Conservation (phyloP, 2,329 filamentous ascomycete species). For the Anisogramma anomala region DNA sequence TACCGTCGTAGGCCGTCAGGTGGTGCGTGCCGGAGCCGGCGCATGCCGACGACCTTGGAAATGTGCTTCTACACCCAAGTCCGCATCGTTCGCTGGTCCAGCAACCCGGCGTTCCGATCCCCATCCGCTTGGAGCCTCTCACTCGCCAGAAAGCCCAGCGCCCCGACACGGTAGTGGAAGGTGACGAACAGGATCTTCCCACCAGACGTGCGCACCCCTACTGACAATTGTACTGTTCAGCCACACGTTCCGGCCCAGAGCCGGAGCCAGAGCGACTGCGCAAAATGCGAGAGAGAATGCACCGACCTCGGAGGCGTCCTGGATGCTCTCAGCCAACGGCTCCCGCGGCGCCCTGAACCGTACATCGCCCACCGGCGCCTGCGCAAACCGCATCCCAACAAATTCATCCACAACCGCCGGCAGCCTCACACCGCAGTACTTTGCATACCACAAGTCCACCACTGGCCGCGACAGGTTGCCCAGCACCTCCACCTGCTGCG, state of each 20-base stretch:
- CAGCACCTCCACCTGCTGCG: too few relatives aligned
- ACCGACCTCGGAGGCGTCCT: conserved; percentile 42
- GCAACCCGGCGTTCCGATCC: conserved; percentile 47
- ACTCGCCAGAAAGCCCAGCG: conserved; percentile 25
- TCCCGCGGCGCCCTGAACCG: conserved; percentile 59
- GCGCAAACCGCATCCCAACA: conserved; percentile 66
- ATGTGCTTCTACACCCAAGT: conserved; percentile 51
- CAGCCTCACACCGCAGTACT: conserved; percentile 46
- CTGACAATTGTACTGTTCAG: conserved; percentile 39
- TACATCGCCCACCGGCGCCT: conserved; percentile 51
- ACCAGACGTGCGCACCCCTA: conserved; percentile 42
- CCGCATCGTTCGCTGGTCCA: conserved; percentile 48
- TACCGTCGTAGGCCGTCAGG: conserved; percentile 35
- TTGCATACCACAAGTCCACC: conserved; percentile 56
- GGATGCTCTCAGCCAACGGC: conserved; percentile 35
- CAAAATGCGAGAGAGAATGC: too few relatives aligned
- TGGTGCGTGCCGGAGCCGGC: conserved; percentile 45
- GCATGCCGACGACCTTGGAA: conserved; percentile 43
- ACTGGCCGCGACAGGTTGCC: conserved; percentile 15
- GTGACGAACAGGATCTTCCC: conserved; percentile 18
- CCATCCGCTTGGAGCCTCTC: conserved; percentile 41
- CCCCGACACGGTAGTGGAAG: conserved; percentile 11
- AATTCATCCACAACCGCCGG: conserved; percentile 54
- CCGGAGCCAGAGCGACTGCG: too few relatives aligned
- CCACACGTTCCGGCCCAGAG: conserved; percentile 38